Percentiles rank a stretch among this genome's conserved stretches.
Evolutionary conservation across 371 early-diverging fungal genomes (phyloP).

Genomic region (Apophysomyces trapeziformis): DNA sequence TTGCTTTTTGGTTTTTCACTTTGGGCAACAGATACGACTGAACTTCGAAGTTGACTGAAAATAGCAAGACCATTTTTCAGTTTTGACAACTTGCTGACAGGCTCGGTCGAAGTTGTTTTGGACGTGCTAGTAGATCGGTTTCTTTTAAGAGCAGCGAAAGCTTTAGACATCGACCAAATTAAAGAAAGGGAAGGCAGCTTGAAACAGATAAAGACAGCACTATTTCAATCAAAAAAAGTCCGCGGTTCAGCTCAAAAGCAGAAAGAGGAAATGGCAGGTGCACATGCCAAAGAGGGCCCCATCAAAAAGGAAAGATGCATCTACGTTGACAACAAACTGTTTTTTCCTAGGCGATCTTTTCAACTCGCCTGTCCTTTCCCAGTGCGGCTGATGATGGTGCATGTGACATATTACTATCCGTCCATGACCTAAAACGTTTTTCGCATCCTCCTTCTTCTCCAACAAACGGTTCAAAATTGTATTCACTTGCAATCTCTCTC

Average conservation of each 20-base stretch:
- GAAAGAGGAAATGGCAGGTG: slow-evolving; percentile 4
- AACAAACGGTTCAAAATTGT: too few species aligned
- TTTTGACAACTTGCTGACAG: slow-evolving; percentile 28
- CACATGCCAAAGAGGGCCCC: slow-evolving; percentile 4
- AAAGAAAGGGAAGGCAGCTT: not conserved
- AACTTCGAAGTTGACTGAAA: slow-evolving; percentile 24
- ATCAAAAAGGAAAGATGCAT: not conserved
- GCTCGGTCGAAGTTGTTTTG: slow-evolving; percentile 15
- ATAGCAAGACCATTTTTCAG: slow-evolving; percentile 29
- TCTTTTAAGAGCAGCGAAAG: slow-evolving; percentile 31
- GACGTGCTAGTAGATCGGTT: slow-evolving; percentile 28
- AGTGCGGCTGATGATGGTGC: not conserved
- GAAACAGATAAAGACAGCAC: not conserved
- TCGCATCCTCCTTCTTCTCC: not conserved
- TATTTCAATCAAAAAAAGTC: not conserved
- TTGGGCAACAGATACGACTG: slow-evolving; percentile 12
- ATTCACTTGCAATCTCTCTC: too few species aligned
- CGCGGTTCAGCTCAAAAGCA: not conserved
- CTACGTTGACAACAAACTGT: slow-evolving; percentile 1
- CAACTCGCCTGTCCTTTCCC: not conserved
- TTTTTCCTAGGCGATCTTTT: slow-evolving; percentile 10
- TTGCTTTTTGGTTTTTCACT: not conserved
- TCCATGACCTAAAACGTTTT: not conserved
- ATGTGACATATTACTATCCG: not conserved
- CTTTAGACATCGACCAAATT: slow-evolving; percentile 21